phyloP scores from a whole-genome alignment of 1,139 yeast genomes.

The Candida gigantensis region DNA sequence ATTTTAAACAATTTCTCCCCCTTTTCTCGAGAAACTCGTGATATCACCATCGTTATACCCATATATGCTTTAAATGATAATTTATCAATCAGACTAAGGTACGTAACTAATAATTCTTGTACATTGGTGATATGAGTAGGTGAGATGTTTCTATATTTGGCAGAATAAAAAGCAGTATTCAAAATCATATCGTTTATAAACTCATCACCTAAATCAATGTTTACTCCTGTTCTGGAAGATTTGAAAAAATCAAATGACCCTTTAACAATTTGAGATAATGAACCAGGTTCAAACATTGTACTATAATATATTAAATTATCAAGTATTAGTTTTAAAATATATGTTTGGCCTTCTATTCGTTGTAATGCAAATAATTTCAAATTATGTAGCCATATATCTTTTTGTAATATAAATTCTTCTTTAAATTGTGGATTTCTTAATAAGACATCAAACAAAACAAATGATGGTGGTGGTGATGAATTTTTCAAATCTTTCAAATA shows the following conservation, averaged over 20 bases:
- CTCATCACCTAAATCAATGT: constrained; percentile 15
- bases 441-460: constrained; percentile 35
- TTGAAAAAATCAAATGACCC: constrained; percentile 18
- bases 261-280: constrained; percentile 20
- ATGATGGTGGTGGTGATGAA: constrained; percentile 43
- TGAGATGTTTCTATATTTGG: constrained; percentile 8
- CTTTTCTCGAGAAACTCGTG: constrained; percentile 24
- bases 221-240: constrained; percentile 15
- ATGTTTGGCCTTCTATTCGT: constrained; percentile 19
- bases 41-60: constrained; percentile 40
- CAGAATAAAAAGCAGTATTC: constrained; percentile 21
- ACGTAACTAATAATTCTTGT: constrained; percentile 33
- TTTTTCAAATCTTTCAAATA: constrained; percentile 24
- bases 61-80: constrained; percentile 36
- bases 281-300: constrained; percentile 24
- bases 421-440: constrained; percentile 36
- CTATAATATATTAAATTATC: constrained; percentile 30
- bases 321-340: constrained; percentile 23
- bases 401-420: constrained; percentile 35
- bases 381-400: constrained; percentile 37
- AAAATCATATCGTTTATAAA: constrained; percentile 27
- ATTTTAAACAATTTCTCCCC: constrained; percentile 29
- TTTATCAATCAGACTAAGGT: constrained; percentile 13
- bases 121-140: constrained; percentile 14
- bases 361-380: constrained; percentile 19